phyloP scores from a whole-genome alignment of 2,329 filamentous ascomycete species.

The Cladorrhinum sp. region DNA sequence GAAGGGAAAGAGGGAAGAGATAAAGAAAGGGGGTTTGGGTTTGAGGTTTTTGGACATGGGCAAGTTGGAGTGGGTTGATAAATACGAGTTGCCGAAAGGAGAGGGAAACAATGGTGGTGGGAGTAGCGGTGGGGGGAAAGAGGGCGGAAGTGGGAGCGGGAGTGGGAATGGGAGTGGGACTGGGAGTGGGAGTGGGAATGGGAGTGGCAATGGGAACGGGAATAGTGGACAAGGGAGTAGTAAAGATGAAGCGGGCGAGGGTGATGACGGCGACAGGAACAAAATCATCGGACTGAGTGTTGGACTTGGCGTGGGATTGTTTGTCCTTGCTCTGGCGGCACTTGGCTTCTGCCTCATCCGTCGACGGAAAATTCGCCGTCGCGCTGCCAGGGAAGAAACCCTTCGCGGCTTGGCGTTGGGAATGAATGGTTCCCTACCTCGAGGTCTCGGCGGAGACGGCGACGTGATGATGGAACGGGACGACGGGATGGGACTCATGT shows the following conservation, averaged over 20 bases:
- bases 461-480: conserved; percentile 46
- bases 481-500: conserved; percentile 28
- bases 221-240: neutral
- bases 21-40: conserved; percentile 34
- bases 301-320: conserved; percentile 61
- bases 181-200: neutral
- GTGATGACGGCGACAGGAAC: conserved; percentile 16
- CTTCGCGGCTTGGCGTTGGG: conserved; percentile 51
- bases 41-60: conserved; percentile 54
- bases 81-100: conserved; percentile 39
- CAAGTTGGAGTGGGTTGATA: conserved; percentile 32
- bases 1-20: conserved; percentile 34
- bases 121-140: conserved; percentile 22
- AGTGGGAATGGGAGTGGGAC: conserved; percentile 8
- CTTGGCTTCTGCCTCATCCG: conserved; percentile 45
- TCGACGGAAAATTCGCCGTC: conserved; percentile 38
- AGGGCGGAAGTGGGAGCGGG: neutral
- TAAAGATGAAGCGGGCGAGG: neutral
- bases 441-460: conserved; percentile 34
- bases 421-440: conserved; percentile 31
- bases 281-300: conserved; percentile 59
- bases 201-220: neutral
- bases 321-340: conserved; percentile 44
- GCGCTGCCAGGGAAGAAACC: conserved; percentile 41
- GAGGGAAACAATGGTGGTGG: neutral